Conservation (phyloP, 225 moss, liverwort and hornwort genomes). For the Bryoerythrophyllum caledonicum region DNA sequence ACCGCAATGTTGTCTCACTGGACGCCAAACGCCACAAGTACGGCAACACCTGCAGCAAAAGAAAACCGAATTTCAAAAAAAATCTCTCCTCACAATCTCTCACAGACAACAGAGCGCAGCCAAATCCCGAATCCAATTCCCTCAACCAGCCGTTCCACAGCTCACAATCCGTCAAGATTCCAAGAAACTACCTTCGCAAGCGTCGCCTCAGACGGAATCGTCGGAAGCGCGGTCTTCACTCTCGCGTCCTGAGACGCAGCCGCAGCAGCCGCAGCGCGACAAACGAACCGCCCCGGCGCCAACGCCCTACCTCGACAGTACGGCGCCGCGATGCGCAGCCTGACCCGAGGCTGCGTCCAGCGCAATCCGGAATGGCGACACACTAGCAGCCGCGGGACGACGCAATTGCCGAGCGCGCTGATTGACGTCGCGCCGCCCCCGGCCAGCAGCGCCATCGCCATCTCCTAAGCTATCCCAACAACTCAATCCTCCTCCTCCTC, state of each 20-base stretch:
- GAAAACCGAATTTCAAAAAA: not conserved
- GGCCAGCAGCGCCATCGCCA: conserved; percentile 43
- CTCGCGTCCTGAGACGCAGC: conserved; percentile 16
- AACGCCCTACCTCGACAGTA: conserved; percentile 9
- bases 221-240: conserved; percentile 33
- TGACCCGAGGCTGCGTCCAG: not conserved
- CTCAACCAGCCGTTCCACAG: not conserved
- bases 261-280: conserved; percentile 20
- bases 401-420: conserved; percentile 38
- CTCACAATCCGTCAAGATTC: not conserved
- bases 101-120: not conserved
- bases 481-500: not conserved
- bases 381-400: conserved; percentile 12
- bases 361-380: conserved; percentile 22
- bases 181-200: conserved; percentile 38
- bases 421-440: conserved; percentile 24
- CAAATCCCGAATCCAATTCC: too few species aligned
- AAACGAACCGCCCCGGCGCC: conserved; percentile 8
- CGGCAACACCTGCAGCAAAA: conserved; percentile 65
- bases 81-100: conserved; percentile 2
- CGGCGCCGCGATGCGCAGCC: conserved; percentile 18
- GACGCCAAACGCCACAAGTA: conserved; percentile 95
- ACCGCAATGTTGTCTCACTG: conserved; percentile 77
- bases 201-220: conserved; percentile 53
- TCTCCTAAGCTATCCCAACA: not conserved